phyloP scores from a whole-genome alignment of 169 alveolate species.

The Plasmodium cynomolgi region DNA sequence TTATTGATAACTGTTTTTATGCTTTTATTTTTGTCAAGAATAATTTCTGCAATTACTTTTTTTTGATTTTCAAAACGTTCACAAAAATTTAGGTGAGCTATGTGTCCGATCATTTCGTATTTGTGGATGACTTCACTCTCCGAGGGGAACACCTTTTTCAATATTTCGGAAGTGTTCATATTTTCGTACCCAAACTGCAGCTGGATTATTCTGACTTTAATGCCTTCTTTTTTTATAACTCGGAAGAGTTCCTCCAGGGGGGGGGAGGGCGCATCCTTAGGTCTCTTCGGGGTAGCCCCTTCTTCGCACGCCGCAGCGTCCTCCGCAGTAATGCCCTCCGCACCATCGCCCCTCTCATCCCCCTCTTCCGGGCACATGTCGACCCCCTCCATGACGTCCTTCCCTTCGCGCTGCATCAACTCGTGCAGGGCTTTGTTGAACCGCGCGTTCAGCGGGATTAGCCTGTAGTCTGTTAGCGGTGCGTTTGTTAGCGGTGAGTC shows the following conservation, averaged over 20 bases:
- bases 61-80: constrained; percentile 85
- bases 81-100: constrained; percentile 92
- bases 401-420: neutral
- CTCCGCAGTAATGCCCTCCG: too few relatives aligned
- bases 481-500: constrained; percentile 12
- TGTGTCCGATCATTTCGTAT: constrained; percentile 92
- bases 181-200: constrained; percentile 63
- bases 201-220: neutral
- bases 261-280: neutral
- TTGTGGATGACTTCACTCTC: constrained; percentile 85
- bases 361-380: neutral
- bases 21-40: constrained; percentile 90
- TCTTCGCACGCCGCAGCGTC: neutral
- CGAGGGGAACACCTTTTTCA: constrained; percentile 79
- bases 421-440: constrained; percentile 21
- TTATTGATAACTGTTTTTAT: constrained; percentile 89
- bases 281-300: neutral
- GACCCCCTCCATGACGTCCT: neutral
- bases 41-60: constrained; percentile 88
- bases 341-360: neutral
- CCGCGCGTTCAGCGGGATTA: constrained; percentile 47
- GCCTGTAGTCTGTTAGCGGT: neutral
- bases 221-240: constrained; percentile 24
- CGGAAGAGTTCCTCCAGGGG: constrained; percentile 9
- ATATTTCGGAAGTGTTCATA: constrained; percentile 79